phyloP scores from a whole-genome alignment of 768 basidiomycete species.

The Suillus spraguei region DNA sequence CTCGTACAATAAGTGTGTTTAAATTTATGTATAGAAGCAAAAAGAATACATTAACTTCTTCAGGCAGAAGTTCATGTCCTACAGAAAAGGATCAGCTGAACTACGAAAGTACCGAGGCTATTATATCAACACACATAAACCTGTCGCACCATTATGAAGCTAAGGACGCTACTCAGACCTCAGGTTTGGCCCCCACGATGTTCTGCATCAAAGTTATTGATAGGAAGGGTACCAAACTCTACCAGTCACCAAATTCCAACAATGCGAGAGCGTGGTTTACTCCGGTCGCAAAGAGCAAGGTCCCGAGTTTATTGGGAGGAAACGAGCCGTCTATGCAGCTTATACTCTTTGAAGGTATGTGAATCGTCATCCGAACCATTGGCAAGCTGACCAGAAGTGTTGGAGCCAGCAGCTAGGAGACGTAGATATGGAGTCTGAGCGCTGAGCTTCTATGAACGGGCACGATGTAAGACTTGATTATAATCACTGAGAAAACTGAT shows the following conservation, averaged over 20 bases:
- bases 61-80: slow-evolving; percentile 51
- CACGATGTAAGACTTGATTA: neutral
- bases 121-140: slow-evolving; percentile 69
- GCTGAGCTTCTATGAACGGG: neutral
- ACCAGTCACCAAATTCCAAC: slow-evolving; percentile 37
- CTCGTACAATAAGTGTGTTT: neutral
- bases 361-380: slow-evolving; percentile 42
- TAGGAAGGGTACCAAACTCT: slow-evolving; percentile 62
- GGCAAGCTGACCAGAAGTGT: slow-evolving; percentile 50
- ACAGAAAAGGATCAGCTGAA: slow-evolving; percentile 41
- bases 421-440: neutral
- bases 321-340: slow-evolving; percentile 24
- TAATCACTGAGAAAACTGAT: neutral
- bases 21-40: slow-evolving; percentile 45
- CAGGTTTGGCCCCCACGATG: slow-evolving; percentile 48
- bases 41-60: slow-evolving; percentile 51
- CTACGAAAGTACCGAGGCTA: slow-evolving; percentile 52
- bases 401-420: slow-evolving; percentile 50
- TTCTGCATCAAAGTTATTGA: slow-evolving; percentile 58
- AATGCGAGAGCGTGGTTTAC: slow-evolving; percentile 82
- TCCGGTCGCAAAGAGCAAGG: slow-evolving; percentile 64
- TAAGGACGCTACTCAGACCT: slow-evolving; percentile 82
- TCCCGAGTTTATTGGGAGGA: slow-evolving; percentile 24
- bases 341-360: slow-evolving; percentile 39
- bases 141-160: slow-evolving; percentile 77